phyloP scores from a whole-genome alignment of 495 filamentous ascomycete species.

The Trichoderma gamsii region DNA sequence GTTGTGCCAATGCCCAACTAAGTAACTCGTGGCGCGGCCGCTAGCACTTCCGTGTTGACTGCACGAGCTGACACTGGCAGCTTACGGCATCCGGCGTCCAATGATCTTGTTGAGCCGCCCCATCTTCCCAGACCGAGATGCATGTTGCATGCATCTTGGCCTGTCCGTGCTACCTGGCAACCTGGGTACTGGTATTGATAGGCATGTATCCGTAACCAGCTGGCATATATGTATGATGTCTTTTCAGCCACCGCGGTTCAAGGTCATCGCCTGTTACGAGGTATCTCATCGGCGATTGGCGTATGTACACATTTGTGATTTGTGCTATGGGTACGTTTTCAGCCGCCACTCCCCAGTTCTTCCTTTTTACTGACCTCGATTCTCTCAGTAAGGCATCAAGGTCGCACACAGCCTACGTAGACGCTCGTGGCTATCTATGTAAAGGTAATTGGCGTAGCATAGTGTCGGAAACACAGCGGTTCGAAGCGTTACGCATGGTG shows the following conservation, averaged over 20 bases:
- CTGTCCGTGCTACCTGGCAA: neutral
- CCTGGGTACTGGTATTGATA: neutral
- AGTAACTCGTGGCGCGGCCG: neutral
- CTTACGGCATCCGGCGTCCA: neutral
- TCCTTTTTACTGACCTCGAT: too few relatives aligned
- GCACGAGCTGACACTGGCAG: conserved; percentile 1
- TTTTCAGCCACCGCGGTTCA: neutral
- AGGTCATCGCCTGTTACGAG: too few relatives aligned
- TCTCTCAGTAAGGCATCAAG: too few relatives aligned
- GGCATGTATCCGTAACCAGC: conserved; percentile 2
- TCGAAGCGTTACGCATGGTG: neutral
- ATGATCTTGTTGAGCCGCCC: neutral
- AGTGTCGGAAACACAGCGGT: neutral
- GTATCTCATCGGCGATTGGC: too few relatives aligned
- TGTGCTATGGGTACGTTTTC: too few relatives aligned
- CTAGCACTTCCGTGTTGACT: neutral
- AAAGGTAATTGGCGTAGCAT: neutral
- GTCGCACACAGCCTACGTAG: too few relatives aligned
- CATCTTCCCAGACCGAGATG: conserved; percentile 4
- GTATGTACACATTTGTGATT: too few relatives aligned
- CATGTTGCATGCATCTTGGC: neutral
- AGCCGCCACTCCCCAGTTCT: too few relatives aligned
- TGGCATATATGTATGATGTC: neutral
- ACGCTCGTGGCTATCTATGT: too few relatives aligned
- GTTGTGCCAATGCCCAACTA: neutral